Base-by-base conservation (phyloP, 2,329 filamentous ascomycete species). In the Rhinocladiella mackenziei region DNA sequence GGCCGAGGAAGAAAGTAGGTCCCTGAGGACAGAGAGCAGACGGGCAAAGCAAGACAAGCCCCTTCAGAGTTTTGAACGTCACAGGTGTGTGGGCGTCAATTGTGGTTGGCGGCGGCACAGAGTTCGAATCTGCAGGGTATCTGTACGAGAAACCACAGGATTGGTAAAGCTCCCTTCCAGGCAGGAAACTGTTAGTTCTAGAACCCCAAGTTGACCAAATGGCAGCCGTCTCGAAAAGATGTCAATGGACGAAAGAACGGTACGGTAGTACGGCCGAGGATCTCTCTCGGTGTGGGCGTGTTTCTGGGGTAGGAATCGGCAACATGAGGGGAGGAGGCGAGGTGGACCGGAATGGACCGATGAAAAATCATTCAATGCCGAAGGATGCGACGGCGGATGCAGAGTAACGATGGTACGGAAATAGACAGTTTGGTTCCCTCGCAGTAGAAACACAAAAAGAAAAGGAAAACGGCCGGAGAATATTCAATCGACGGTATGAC, bases 151-250 rank as follows among this genome's bases (percentile, higher is more conserved):
- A 41, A 36, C 37, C 9, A 34, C 18, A 33, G 50, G 40, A 50
- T 49, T 47, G 43, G 43, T 42, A 41, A 43, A 20, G 11, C 28
- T 39, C 40, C 46, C 18, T 23, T 43, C 50, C 43, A 39, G 50
- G 50, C 43, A 53, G 43, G 37, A 42, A 30, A 42, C 39, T 44
- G 31, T 37, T 28, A 11, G 36, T 50, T 45, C 43, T 47, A 37
- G 46, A 47, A 44, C 18, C 36, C 39, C 18, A 11, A 9, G 43
- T 50, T 44, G 50, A 46, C 30, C 33, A 23, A 20, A 43, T 10
- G 28, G 34, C 38, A 29, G 32, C 39, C 32, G 43, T 30, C 29
- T 28, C 28, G 37, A 17, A 34, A 44, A 18, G 40, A 43, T 28
- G 39, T 30, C 41, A 47, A 37, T 35, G 28, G 36, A 15, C 33